phyloP scores from a whole-genome alignment of 345 rosid genomes.

The Eucalyptus regnans region DNA sequence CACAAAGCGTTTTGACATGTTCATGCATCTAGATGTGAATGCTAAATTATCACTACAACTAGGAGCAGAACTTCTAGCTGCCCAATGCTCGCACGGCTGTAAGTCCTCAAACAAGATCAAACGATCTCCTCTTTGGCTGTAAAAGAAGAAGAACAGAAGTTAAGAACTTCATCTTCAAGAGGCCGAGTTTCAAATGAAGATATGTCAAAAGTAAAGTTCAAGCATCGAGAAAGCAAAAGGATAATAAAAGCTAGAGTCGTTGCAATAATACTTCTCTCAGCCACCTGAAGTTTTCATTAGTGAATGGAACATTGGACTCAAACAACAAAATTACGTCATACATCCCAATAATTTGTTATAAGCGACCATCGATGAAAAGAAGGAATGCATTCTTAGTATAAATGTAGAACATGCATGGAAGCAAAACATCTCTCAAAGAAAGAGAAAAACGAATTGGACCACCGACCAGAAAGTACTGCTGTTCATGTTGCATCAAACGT shows the following conservation, averaged over 20 bases:
- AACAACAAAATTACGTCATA: not conserved
- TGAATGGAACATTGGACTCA: not conserved
- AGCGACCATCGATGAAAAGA: too few relatives aligned
- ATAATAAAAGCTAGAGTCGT: not conserved
- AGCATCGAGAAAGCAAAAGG: not conserved
- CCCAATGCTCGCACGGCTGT: not conserved
- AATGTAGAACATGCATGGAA: too few relatives aligned
- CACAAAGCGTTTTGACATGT: conserved; percentile 49
- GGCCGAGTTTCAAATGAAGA: not conserved
- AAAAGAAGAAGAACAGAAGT: not conserved
- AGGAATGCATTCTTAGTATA: too few relatives aligned
- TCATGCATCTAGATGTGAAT: conserved; percentile 58
- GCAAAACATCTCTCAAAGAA: too few relatives aligned
- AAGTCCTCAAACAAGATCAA: not conserved
- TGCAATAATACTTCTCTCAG: not conserved
- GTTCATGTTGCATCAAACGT: too few relatives aligned
- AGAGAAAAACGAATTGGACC: too few relatives aligned
- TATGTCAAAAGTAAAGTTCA: not conserved
- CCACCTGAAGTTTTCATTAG: not conserved
- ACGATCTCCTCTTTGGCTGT: conserved; percentile 1
- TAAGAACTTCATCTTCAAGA: not conserved
- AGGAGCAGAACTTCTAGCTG: not conserved
- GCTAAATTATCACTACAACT: conserved; percentile 3
- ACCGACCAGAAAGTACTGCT: too few relatives aligned
- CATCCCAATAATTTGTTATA: too few relatives aligned